Evolutionary conservation across 2,329 filamentous ascomycete species (phyloP).

Genomic region (Daldinia sp.): DNA sequence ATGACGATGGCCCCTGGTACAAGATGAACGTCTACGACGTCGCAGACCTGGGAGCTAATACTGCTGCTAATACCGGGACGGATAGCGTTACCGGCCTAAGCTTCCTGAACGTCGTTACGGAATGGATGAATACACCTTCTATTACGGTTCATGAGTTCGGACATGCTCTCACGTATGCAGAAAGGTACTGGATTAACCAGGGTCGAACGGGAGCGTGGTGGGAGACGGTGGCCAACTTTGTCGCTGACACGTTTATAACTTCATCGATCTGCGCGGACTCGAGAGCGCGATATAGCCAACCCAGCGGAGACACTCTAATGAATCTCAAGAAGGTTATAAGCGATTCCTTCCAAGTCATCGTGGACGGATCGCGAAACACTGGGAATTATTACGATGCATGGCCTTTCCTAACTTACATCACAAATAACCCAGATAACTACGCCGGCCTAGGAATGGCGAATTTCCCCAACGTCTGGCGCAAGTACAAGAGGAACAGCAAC

Average conservation of each 20-base stretch:
- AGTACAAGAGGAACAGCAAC: conserved; percentile 55
- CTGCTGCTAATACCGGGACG: conserved; percentile 54
- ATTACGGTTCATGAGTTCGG: conserved; percentile 61
- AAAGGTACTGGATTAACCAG: conserved; percentile 55
- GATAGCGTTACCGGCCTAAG: conserved; percentile 51
- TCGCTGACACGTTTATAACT: conserved; percentile 58
- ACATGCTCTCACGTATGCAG: conserved; percentile 57
- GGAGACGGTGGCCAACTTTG: conserved; percentile 60
- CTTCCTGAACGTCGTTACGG: conserved; percentile 54
- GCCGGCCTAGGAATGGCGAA: conserved; percentile 52
- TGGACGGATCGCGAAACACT: conserved; percentile 52
- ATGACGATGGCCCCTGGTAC: conserved; percentile 51
- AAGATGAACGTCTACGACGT: conserved; percentile 59
- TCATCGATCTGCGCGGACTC: conserved; percentile 53
- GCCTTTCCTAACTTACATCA: conserved; percentile 59
- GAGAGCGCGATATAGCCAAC: conserved; percentile 48
- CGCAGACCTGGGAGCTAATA: conserved; percentile 45
- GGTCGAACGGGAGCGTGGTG: conserved; percentile 58
- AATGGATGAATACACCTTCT: conserved; percentile 50
- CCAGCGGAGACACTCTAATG: conserved; percentile 50
- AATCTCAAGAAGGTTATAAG: conserved; percentile 56
- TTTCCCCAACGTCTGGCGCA: conserved; percentile 53
- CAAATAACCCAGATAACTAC: conserved; percentile 57
- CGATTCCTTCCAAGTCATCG: conserved; percentile 57
- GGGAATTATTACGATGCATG: conserved; percentile 63